Conservation (phyloP, 176 grass and related monocot genomes). For the Phyllostachys edulis region DNA sequence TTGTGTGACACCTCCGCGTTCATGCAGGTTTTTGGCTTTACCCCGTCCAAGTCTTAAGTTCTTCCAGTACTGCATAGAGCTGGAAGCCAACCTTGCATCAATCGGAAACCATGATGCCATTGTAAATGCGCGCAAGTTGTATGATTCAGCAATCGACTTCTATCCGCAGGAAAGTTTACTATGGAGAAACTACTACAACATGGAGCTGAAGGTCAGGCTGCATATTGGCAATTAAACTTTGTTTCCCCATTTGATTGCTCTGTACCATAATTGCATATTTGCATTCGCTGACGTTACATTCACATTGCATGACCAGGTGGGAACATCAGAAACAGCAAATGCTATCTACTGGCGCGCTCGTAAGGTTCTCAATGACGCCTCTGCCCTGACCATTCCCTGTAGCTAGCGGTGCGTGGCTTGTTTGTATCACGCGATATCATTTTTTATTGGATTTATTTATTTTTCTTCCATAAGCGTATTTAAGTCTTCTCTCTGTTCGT, state of each 20-base stretch:
- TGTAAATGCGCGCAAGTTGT: constrained; percentile 45
- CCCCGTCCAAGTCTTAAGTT: constrained; percentile 63
- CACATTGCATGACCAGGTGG: constrained; percentile 33
- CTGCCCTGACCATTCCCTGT: constrained; percentile 5
- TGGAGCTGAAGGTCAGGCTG: constrained; percentile 59
- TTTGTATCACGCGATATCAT: constrained; percentile 18
- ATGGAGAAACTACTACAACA: constrained; percentile 63
- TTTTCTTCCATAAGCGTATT: not conserved
- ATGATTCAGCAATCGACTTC: constrained; percentile 45
- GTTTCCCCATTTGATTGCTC: not conserved
- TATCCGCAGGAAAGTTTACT: constrained; percentile 53
- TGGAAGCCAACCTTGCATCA: constrained; percentile 57
- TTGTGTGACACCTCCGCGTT: not conserved
- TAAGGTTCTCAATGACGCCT: constrained; percentile 51
- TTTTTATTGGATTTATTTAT: constrained; percentile 26
- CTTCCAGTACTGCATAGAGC: constrained; percentile 58
- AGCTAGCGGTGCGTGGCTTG: not conserved
- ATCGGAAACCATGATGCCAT: constrained; percentile 33
- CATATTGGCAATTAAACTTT: not conserved
- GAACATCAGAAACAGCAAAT: constrained; percentile 59
- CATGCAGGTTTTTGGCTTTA: constrained; percentile 57
- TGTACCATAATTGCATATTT: not conserved
- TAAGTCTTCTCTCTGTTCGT: not conserved
- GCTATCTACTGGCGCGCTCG: constrained; percentile 63
- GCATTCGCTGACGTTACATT: not conserved